Conservation (phyloP, 2,329 filamentous ascomycete species). For the Dactylellina haptotyla region DNA sequence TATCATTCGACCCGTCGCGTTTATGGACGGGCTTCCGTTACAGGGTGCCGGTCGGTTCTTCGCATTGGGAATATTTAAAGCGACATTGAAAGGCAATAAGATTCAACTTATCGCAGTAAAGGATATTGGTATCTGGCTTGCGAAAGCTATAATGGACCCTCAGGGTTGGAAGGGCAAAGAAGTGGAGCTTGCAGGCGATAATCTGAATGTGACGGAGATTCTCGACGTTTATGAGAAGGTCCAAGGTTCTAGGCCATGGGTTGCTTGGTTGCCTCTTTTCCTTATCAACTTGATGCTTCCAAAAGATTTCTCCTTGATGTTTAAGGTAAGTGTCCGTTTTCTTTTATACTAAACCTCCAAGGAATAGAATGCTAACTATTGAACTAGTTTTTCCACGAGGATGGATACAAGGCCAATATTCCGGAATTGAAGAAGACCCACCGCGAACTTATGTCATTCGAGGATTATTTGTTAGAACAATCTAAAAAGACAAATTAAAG, state of each 20-base stretch:
- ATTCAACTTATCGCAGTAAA: slow-evolving; percentile 62
- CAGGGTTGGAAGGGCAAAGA: slow-evolving; percentile 59
- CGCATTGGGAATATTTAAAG: slow-evolving; percentile 60
- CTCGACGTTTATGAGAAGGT: slow-evolving; percentile 59
- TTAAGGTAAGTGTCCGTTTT: slow-evolving; percentile 16
- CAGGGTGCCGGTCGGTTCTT: slow-evolving; percentile 45
- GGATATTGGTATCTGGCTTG: slow-evolving; percentile 62
- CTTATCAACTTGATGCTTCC: slow-evolving; percentile 58
- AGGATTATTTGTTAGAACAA: slow-evolving; percentile 61
- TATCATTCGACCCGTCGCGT: slow-evolving; percentile 62
- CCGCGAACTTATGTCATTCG: slow-evolving; percentile 60
- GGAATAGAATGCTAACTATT: not conserved
- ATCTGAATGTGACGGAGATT: slow-evolving; percentile 60
- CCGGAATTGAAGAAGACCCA: slow-evolving; percentile 58
- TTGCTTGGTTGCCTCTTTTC: slow-evolving; percentile 34
- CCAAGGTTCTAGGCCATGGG: slow-evolving; percentile 24
- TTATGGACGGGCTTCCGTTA: slow-evolving; percentile 61
- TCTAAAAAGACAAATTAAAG: too few species aligned
- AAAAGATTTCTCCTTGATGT: slow-evolving; percentile 55
- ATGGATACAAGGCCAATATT: slow-evolving; percentile 63
- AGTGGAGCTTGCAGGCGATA: slow-evolving; percentile 62
- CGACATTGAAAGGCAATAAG: slow-evolving; percentile 58
- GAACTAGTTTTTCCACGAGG: slow-evolving; percentile 60
- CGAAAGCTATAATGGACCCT: slow-evolving; percentile 59
- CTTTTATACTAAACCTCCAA: not conserved